Evolutionary conservation across 2,329 filamentous ascomycete species (phyloP).

Genomic region (Aspergillus flavus): DNA sequence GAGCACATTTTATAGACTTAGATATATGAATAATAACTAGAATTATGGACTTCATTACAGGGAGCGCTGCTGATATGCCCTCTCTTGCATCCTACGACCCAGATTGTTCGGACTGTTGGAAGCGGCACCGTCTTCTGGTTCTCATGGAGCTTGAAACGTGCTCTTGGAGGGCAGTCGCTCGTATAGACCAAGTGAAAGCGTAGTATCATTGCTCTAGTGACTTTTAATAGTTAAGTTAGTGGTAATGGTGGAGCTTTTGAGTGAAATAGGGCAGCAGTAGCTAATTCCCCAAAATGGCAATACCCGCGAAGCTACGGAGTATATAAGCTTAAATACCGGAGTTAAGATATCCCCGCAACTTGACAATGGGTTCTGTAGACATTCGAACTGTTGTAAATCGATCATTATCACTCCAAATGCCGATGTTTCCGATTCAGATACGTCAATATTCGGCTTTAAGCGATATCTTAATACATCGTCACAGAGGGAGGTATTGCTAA

Average conservation of each 20-base stretch:
- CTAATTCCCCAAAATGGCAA: background rate
- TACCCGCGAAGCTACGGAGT: background rate
- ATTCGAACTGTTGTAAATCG: background rate
- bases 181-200: background rate
- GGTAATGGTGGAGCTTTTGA: background rate
- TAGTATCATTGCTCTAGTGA: background rate
- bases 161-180: background rate
- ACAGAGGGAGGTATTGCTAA: background rate
- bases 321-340: background rate
- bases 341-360: background rate
- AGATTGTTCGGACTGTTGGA: background rate
- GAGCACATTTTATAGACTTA: conserved; percentile 24
- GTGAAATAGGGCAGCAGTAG: background rate
- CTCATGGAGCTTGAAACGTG: background rate
- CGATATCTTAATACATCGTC: background rate
- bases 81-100: too few species aligned
- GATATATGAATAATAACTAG: background rate
- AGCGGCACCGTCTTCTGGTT: background rate
- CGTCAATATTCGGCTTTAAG: background rate
- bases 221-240: background rate
- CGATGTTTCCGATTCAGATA: background rate
- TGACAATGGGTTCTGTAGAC: background rate
- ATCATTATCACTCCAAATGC: background rate
- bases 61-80: too few species aligned
- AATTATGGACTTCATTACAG: background rate